Conservation (phyloP, 129 eudicot genomes). For the Lonicera japonica region DNA sequence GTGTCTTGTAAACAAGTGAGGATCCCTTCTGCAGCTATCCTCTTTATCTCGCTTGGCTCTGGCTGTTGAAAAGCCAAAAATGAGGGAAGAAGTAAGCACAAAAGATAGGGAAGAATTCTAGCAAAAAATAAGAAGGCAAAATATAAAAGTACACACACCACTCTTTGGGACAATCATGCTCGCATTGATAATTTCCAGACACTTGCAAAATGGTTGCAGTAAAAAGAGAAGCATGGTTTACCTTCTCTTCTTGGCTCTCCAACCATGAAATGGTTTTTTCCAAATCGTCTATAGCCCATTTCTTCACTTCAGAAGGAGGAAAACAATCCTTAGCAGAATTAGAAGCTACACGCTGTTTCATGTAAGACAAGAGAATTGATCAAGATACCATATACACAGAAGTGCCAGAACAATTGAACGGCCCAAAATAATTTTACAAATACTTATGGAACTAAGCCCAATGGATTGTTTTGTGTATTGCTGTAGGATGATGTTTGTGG, state of each 20-base stretch:
- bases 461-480: neutral
- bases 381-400: neutral
- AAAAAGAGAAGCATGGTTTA: conserved; percentile 14
- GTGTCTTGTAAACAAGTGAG: conserved; percentile 84
- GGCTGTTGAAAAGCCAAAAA: conserved; percentile 39
- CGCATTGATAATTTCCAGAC: neutral
- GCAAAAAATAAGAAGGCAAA: neutral
- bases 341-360: conserved; percentile 24
- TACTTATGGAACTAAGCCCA: neutral
- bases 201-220: neutral
- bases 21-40: conserved; percentile 82
- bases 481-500: neutral
- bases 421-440: neutral
- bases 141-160: neutral
- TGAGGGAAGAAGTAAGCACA: neutral
- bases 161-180: neutral
- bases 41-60: conserved; percentile 56
- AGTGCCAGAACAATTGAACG: neutral
- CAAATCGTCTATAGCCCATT: conserved; percentile 85
- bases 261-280: conserved; percentile 73
- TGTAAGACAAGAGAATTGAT: conserved; percentile 1
- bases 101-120: neutral
- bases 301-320: conserved; percentile 63
- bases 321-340: conserved; percentile 31
- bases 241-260: conserved; percentile 91